phyloP scores from a whole-genome alignment of 2,329 filamentous ascomycete genomes.

The Ceratocystis ficicola region DNA sequence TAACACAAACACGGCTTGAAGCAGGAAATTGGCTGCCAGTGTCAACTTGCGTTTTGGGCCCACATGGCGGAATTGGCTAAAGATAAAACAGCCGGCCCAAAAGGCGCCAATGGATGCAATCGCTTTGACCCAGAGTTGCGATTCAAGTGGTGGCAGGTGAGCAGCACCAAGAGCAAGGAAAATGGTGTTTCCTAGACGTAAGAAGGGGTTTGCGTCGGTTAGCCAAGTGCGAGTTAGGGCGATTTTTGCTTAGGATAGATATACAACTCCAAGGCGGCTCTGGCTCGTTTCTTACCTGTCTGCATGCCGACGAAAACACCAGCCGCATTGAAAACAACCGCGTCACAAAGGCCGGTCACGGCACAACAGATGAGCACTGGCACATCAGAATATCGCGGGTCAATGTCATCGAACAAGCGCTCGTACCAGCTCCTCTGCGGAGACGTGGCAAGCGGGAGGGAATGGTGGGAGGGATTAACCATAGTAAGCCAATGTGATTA shows the following conservation, averaged over 20 bases:
- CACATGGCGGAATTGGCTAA: slow-evolving; percentile 31
- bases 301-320: slow-evolving; percentile 34
- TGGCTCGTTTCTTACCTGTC: slow-evolving; percentile 25
- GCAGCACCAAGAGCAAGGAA: slow-evolving; percentile 49
- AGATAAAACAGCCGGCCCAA: slow-evolving; percentile 40
- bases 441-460: background rate
- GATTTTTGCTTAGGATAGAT: no score
- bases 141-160: slow-evolving; percentile 38
- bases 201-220: no score
- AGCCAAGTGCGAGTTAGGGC: no score
- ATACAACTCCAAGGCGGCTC: background rate
- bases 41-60: slow-evolving; percentile 33
- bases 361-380: slow-evolving; percentile 33
- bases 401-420: slow-evolving; percentile 17
- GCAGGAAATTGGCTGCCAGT: slow-evolving; percentile 38
- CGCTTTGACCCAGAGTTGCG: slow-evolving; percentile 39
- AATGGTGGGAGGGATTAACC: background rate
- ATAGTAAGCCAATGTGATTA: background rate
- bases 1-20: slow-evolving; percentile 41
- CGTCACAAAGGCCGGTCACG: slow-evolving; percentile 33
- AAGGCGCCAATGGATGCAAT: slow-evolving; percentile 43
- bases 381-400: slow-evolving; percentile 26
- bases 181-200: slow-evolving; percentile 43
- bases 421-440: slow-evolving; percentile 7
- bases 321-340: slow-evolving; percentile 32